Percentiles rank a stretch among this genome's conserved stretches.
Evolutionary conservation across 805 yeast genomes (phyloP).

Genomic region (Candida takata): DNA sequence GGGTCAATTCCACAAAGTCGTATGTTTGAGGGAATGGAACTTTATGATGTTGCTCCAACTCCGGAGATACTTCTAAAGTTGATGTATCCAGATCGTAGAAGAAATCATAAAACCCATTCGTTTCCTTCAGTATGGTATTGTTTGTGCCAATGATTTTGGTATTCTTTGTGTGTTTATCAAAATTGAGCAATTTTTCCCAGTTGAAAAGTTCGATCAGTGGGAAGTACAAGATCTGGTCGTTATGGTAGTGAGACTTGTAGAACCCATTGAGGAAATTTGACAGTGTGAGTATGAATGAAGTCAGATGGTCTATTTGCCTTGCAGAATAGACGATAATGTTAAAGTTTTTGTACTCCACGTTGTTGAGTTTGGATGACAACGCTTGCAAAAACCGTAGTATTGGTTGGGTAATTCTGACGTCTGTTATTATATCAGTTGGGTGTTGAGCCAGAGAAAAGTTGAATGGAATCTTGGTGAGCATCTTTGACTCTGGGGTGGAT

Average conservation of each 20-base stretch:
- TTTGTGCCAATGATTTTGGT: slow-evolving; percentile 58
- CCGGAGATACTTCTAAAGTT: slow-evolving; percentile 17
- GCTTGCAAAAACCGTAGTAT: slow-evolving; percentile 25
- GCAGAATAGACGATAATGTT: slow-evolving; percentile 33
- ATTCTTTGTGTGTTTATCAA: slow-evolving; percentile 10
- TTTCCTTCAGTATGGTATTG: slow-evolving; percentile 54
- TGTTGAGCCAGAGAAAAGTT: slow-evolving; percentile 19
- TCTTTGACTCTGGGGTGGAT: slow-evolving; percentile 27
- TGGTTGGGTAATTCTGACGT: slow-evolving; percentile 18
- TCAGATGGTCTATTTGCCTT: slow-evolving; percentile 35
- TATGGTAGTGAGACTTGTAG: slow-evolving; percentile 37
- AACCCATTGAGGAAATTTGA: slow-evolving; percentile 34
- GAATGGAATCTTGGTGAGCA: slow-evolving; percentile 28
- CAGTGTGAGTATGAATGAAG: slow-evolving; percentile 33
- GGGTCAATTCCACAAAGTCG: slow-evolving; percentile 2
- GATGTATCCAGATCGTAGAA: slow-evolving; percentile 53
- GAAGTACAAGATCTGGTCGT: slow-evolving; percentile 35
- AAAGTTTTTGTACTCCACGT: slow-evolving; percentile 32
- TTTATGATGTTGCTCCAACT: slow-evolving; percentile 9
- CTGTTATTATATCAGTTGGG: slow-evolving; percentile 17
- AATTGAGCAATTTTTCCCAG: slow-evolving; percentile 35
- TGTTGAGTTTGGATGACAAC: slow-evolving; percentile 29
- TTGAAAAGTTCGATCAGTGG: slow-evolving; percentile 61
- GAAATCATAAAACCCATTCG: slow-evolving; percentile 51
- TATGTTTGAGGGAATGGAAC: slow-evolving; percentile 12